Evolutionary conservation across 1,139 yeast species (phyloP).

Genomic region (Hansenula lynferdii): DNA sequence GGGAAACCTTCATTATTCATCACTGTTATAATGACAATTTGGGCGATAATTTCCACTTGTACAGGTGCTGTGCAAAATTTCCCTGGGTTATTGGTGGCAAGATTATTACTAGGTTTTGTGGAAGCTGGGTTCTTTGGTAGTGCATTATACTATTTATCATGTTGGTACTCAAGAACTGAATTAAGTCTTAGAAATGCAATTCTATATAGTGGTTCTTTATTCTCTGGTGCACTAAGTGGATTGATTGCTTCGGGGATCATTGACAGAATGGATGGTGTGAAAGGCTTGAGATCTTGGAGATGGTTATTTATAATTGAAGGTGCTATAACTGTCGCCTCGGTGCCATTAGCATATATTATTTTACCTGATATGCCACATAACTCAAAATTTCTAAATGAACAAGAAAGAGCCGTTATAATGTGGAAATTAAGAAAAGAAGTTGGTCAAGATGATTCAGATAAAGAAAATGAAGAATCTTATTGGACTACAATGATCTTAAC

Average conservation of each 20-base stretch:
- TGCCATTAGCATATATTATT: conserved; percentile 43
- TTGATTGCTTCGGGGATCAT: conserved; percentile 44
- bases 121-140: conserved; percentile 53
- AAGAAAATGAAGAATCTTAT: conserved; percentile 31
- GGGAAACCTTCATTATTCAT: conserved; percentile 47
- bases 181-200: conserved; percentile 51
- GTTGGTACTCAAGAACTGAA: conserved; percentile 47
- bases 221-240: conserved; percentile 59
- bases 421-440: conserved; percentile 46
- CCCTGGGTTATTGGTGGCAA: conserved; percentile 35
- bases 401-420: conserved; percentile 46
- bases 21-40: conserved; percentile 42
- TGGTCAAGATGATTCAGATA: conserved; percentile 54
- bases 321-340: conserved; percentile 47
- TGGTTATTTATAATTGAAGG: no score
- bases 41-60: conserved; percentile 53
- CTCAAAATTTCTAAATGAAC: conserved; percentile 44
- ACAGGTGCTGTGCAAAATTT: conserved; percentile 32
- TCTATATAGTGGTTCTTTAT: conserved; percentile 52
- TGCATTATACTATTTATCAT: conserved; percentile 42
- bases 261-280: conserved; percentile 31
- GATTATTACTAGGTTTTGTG: conserved; percentile 38
- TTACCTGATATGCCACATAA: conserved; percentile 55
- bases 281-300: neutral
- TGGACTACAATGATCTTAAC: conserved; percentile 37